phyloP scores from a whole-genome alignment of 2,329 filamentous ascomycete species.

The Hymenoscyphus occultus region DNA sequence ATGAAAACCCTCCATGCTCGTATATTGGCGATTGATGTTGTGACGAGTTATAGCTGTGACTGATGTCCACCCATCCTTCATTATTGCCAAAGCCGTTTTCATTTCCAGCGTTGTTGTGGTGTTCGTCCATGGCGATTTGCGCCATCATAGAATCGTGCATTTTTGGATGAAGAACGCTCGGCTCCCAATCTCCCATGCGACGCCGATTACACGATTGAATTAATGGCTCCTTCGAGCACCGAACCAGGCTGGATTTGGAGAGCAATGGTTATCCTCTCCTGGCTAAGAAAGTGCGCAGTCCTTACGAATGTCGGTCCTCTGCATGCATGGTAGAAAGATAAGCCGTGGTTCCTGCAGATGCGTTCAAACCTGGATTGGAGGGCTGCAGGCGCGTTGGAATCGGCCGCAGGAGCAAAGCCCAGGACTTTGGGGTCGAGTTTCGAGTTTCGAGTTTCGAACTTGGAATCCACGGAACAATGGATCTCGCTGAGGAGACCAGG shows the following conservation, averaged over 20 bases:
- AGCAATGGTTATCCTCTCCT: conserved; percentile 36
- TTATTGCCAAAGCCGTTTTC: conserved; percentile 42
- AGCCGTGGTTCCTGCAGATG: conserved; percentile 36
- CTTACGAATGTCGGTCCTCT: conserved; percentile 35
- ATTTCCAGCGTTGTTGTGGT: conserved; percentile 30
- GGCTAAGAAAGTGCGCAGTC: conserved; percentile 33
- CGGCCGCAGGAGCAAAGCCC: conserved; percentile 17
- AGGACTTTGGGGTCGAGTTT: conserved; percentile 4
- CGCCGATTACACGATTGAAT: conserved; percentile 22
- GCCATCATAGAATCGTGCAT: conserved; percentile 40
- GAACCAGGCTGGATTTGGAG: conserved; percentile 25
- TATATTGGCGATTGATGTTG: conserved; percentile 69
- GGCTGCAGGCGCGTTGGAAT: conserved; percentile 32
- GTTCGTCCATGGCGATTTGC: conserved; percentile 38
- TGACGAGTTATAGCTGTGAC: conserved; percentile 39
- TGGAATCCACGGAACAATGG: conserved; percentile 2
- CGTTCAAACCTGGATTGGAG: conserved; percentile 14
- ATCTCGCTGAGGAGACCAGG: background rate
- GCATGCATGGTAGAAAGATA: conserved; percentile 41
- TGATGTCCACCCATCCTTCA: conserved; percentile 56
- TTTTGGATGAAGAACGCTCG: conserved; percentile 19
- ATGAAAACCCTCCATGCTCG: conserved; percentile 64
- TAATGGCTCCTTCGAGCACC: conserved; percentile 17
- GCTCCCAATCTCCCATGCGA: conserved; percentile 21
- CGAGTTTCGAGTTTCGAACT: conserved; percentile 2